Percentiles rank a stretch among this genome's conserved stretches.
Conservation (phyloP, 2,329 filamentous ascomycete genomes). For the Sclerotinia minor region DNA sequence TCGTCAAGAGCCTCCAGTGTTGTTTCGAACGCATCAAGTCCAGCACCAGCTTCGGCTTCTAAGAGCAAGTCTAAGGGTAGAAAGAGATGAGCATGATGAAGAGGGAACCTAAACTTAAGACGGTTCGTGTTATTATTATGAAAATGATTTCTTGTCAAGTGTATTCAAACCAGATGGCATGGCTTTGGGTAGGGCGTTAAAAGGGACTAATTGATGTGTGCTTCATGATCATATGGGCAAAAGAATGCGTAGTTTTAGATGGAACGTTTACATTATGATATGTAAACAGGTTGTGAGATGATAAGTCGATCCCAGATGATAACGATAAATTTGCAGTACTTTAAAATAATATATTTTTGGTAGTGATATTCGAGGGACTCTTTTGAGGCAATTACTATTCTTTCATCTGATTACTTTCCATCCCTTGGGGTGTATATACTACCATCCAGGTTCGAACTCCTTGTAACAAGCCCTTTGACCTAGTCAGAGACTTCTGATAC, state of each 20-base stretch:
- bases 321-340: not conserved
- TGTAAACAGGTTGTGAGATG: constrained; percentile 1
- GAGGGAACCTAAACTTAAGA: not conserved
- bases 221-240: constrained; percentile 4
- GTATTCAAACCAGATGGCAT: constrained; percentile 15
- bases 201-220: not conserved
- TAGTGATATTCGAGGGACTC: not conserved
- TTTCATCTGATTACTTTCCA: not conserved
- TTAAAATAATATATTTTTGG: too few species aligned
- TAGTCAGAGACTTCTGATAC: not conserved
- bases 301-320: not conserved
- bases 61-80: constrained; percentile 53
- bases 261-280: constrained; percentile 8
- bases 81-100: constrained; percentile 46
- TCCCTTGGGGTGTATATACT: not conserved
- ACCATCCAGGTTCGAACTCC: not conserved
- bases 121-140: constrained; percentile 19
- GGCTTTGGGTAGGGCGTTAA: constrained; percentile 19
- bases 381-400: not conserved
- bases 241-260: constrained; percentile 17
- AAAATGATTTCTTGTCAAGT: constrained; percentile 4
- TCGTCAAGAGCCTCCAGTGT: constrained; percentile 84
- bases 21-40: constrained; percentile 66
- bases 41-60: constrained; percentile 43
- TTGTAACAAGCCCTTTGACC: not conserved